phyloP scores from a whole-genome alignment of 1,139 yeast species.

The Sugiyamaella grinbergsii region DNA sequence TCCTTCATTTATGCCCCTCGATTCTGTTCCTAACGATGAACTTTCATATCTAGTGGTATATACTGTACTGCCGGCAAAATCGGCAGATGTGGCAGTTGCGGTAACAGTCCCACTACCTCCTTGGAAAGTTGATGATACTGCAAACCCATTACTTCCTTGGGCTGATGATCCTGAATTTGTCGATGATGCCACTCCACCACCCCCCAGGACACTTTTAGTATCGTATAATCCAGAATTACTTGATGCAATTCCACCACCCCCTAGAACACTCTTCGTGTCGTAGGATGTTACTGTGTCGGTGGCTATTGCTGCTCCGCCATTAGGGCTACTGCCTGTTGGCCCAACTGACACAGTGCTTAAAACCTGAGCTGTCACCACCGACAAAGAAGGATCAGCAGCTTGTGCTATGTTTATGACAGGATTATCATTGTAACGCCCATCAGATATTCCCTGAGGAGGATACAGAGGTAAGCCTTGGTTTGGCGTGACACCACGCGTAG shows the following conservation, averaged over 20 bases:
- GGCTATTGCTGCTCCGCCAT: slow-evolving; percentile 3
- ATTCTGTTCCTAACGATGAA: slow-evolving; percentile 3
- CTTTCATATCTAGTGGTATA: slow-evolving; percentile 2
- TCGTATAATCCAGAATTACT: too few relatives aligned
- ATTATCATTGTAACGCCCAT: slow-evolving; percentile 7
- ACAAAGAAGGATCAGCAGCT: background rate
- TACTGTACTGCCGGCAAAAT: background rate
- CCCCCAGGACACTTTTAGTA: too few relatives aligned
- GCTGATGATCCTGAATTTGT: too few relatives aligned
- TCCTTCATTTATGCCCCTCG: background rate
- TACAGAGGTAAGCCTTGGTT: slow-evolving; percentile 10
- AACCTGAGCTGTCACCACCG: slow-evolving; percentile 12
- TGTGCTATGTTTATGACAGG: slow-evolving; percentile 16
- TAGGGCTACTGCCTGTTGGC: too few relatives aligned
- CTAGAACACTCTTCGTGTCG: background rate
- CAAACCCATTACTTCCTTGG: too few relatives aligned
- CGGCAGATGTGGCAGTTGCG: background rate
- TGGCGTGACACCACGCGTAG: background rate
- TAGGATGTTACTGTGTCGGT: too few relatives aligned
- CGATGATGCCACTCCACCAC: too few relatives aligned
- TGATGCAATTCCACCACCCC: background rate
- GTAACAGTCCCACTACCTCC: background rate
- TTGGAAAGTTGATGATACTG: too few relatives aligned
- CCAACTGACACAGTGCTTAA: slow-evolving; percentile 11
- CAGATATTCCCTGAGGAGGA: slow-evolving; percentile 13